Conservation (phyloP, 495 filamentous ascomycete genomes). For the Parmelia sp. region DNA sequence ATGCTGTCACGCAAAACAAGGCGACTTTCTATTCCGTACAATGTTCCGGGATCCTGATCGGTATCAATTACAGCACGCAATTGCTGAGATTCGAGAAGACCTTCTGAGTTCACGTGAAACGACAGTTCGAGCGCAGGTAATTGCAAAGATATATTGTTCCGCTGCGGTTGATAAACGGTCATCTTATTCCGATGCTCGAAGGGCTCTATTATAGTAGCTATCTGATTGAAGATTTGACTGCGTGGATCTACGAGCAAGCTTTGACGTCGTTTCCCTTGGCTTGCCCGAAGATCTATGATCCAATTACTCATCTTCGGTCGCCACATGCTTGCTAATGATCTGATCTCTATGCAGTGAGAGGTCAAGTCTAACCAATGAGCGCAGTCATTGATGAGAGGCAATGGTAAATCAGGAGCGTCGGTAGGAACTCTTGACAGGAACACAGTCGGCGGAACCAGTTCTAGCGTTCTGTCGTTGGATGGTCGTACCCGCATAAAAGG, state of each 20-base stretch:
- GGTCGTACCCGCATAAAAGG: conserved; percentile 37
- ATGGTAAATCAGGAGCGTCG: conserved; percentile 36
- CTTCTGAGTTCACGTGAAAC: conserved; percentile 16
- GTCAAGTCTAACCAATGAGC: conserved; percentile 55
- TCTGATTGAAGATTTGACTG: background rate
- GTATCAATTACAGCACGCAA: conserved; percentile 51
- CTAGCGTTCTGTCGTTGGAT: background rate
- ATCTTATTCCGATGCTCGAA: conserved; percentile 14
- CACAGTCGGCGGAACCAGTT: conserved; percentile 9
- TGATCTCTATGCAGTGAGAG: conserved; percentile 44
- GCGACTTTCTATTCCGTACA: conserved; percentile 49
- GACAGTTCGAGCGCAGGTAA: conserved; percentile 14
- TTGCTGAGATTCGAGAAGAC: conserved; percentile 42
- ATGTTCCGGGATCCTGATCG: conserved; percentile 44
- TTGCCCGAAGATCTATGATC: conserved; percentile 7
- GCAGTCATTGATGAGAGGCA: conserved; percentile 39
- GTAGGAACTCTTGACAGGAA: background rate
- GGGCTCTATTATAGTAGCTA: conserved; percentile 13
- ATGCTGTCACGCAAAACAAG: conserved; percentile 43
- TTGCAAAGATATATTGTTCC: conserved; percentile 4
- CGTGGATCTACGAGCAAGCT: conserved; percentile 18
- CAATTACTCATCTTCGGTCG: conserved; percentile 13
- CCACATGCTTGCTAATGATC: conserved; percentile 40
- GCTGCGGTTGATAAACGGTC: conserved; percentile 15
- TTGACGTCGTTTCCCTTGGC: background rate